Evolutionary conservation across 2,329 filamentous ascomycete species (phyloP), one percentile per base, ranked within the genome.

Genomic region (Capronia americana): DNA sequence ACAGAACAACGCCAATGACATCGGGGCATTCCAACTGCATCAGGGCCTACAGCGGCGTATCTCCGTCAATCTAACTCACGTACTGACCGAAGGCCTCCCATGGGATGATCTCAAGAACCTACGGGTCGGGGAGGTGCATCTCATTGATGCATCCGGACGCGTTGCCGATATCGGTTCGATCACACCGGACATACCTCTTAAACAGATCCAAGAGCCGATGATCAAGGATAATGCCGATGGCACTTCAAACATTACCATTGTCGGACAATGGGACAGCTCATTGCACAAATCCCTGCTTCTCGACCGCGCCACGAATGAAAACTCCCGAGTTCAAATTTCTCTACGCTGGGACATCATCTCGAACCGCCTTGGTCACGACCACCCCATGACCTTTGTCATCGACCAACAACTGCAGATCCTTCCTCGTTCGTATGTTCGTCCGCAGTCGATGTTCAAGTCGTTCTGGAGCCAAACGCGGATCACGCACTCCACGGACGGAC

Each of bases 181-280:
- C 10, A 88, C 90, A 17, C 87, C 89, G 0, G 90, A 96, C 69
- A 88, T 99, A 3, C 79, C 88, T 0, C 81, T 99, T 44, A 92
- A 92, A 74, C 84, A 96, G 54, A 85, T 93, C 2, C 87, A 90
- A 34, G 88, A 90, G 56, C 94, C 95, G 0, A 85, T 88, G 63
- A 90, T 97, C 70, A 91, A 90, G 69, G 88, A 91, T 65, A 96
- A 97, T 75, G 88, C 92, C 26, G 96, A 98, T 76, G 95, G 95
- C 44, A 97, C 93, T 0, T 90, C 89, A 41, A 93, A 90, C 76
- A 89, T 97, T 44, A 93, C 90, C 1, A 84, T 98, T 51, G 86
- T 90, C n/a, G 93, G 91, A 0, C 93, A 98, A 75, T 99, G 95
- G 95, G 95, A 99, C 76, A 97, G 94, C 0, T 96, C 93, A 74